Base-by-base conservation (phyloP, 2,329 filamentous ascomycete genomes). In the Phaeophleospora eucalypticola region DNA sequence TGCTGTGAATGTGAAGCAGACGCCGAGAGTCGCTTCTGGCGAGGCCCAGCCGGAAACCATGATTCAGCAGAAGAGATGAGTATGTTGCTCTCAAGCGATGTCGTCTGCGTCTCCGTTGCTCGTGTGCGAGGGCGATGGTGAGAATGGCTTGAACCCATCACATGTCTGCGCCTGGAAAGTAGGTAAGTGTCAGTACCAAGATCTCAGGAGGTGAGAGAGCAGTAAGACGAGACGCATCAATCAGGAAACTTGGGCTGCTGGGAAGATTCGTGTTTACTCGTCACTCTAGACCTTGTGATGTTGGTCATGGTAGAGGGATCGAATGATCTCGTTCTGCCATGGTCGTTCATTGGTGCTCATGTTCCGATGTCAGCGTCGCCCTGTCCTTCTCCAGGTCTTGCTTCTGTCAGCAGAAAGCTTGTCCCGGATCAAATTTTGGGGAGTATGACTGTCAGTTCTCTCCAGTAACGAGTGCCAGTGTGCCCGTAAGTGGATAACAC, bases 1-100 rank as follows among this genome's bases (percentile, higher is more conserved):
- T 19, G 45, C 27, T 3, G 52, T 57, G 34, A 53, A 55, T 8
- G 48, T 42, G 15, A 52, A 37, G 18, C 48, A 48, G 21, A 55
- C 52, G 18, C 42, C 48, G 15, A 50, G 27, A 9, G 7, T 40
- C 17, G 37, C 24, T 29, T 29, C 24, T 29, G 24, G 24, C 12
- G 24, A 29, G 7, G 24, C 24, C 24, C 24, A 29, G 24, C 24
- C 24, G 12, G 24, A 29, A 7, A 29, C 24, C 24, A 29, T 29
- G 7, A 7, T 29, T n/a, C n/a, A n/a, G n/a, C n/a, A n/a, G n/a
- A n/a, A n/a, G 24, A 29, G 24, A 29, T 6, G 12, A 29, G 24
- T n/a, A n/a, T n/a, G n/a, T n/a, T n/a, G n/a, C n/a, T n/a, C n/a
- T n/a, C n/a, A n/a, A n/a, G n/a, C n/a, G n/a, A n/a, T n/a, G n/a